phyloP scores from a whole-genome alignment of 371 early-diverging fungal species.

The Dinochytrium kinnereticum region DNA sequence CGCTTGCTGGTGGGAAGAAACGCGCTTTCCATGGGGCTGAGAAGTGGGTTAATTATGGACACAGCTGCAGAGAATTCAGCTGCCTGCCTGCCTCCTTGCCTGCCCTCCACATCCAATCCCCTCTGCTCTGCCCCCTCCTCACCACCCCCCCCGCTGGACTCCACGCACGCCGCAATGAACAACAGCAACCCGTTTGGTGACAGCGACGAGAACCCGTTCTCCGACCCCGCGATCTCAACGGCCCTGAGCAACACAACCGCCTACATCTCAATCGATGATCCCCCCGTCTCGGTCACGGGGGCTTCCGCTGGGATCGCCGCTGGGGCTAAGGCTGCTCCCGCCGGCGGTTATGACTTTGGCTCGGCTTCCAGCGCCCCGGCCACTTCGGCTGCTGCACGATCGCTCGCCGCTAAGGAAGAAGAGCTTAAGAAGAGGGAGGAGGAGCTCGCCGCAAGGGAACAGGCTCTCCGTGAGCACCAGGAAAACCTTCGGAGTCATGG shows the following conservation, averaged over 20 bases:
- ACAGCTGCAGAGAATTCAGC: too few relatives aligned
- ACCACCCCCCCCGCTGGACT: too few relatives aligned
- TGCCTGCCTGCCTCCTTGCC: too few relatives aligned
- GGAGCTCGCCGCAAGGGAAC: conserved; percentile 71
- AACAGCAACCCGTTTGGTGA: conserved; percentile 4
- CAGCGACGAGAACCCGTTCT: background rate
- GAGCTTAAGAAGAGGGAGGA: conserved; percentile 69
- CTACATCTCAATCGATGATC: background rate
- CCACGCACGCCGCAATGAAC: too few relatives aligned
- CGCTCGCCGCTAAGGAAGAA: conserved; percentile 54
- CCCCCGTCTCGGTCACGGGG: too few relatives aligned
- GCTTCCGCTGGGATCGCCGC: background rate
- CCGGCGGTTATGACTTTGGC: background rate
- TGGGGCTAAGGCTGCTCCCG: background rate
- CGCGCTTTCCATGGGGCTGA: too few relatives aligned
- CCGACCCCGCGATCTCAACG: background rate
- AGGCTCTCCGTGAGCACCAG: conserved; percentile 59
- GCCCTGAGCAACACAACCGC: background rate
- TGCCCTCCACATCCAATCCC: too few relatives aligned
- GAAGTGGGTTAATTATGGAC: too few relatives aligned
- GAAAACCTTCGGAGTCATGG: conserved; percentile 52
- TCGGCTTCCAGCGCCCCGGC: background rate
- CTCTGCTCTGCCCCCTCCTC: too few relatives aligned
- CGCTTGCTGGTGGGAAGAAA: too few relatives aligned
- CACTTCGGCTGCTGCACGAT: background rate